A percentile compares a stretch with the other conserved stretches of the same genome.
phyloP scores from a whole-genome alignment of 805 yeast genomes.

The Kregervanrija delftensis region DNA sequence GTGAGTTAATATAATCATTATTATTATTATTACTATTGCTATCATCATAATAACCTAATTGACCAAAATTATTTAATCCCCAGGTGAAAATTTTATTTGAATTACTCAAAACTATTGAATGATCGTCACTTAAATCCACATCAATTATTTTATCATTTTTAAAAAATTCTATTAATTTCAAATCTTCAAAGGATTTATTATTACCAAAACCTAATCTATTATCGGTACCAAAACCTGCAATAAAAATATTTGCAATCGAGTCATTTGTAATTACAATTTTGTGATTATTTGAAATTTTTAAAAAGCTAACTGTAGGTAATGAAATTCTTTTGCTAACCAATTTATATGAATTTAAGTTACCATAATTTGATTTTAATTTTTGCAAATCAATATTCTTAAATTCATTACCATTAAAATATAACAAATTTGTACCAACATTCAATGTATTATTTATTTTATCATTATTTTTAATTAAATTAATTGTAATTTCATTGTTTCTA shows the following conservation, averaged over 20 bases:
- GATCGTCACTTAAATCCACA: slow-evolving; percentile 58
- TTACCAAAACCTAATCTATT: slow-evolving; percentile 66
- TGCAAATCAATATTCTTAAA: slow-evolving; percentile 11
- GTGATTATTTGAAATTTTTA: slow-evolving; percentile 59
- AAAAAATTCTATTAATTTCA: slow-evolving; percentile 28
- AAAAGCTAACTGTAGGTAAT: slow-evolving; percentile 39
- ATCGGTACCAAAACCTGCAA: slow-evolving; percentile 62
- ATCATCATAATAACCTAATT: slow-evolving; percentile 5
- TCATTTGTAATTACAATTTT: slow-evolving; percentile 52
- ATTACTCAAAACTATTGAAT: slow-evolving; percentile 49
- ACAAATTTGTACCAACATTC: no score
- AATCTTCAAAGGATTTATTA: slow-evolving; percentile 34
- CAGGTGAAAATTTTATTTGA: slow-evolving; percentile 56
- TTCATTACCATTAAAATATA: no score
- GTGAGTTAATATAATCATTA: no score
- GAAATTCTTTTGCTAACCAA: slow-evolving; percentile 21
- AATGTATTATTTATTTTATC: no score
- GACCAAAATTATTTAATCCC: slow-evolving; percentile 57
- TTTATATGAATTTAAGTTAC: slow-evolving; percentile 13
- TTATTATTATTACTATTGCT: no score
- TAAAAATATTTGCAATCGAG: slow-evolving; percentile 36
- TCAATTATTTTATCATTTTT: slow-evolving; percentile 21
- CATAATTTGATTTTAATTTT: slow-evolving; percentile 19
- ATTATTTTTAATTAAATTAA: no score
- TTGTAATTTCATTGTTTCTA: no score